Percentiles rank a stretch among this genome's conserved stretches.
phyloP scores from a whole-genome alignment of 441 rosid genomes.

The Erysimum pusillum region DNA sequence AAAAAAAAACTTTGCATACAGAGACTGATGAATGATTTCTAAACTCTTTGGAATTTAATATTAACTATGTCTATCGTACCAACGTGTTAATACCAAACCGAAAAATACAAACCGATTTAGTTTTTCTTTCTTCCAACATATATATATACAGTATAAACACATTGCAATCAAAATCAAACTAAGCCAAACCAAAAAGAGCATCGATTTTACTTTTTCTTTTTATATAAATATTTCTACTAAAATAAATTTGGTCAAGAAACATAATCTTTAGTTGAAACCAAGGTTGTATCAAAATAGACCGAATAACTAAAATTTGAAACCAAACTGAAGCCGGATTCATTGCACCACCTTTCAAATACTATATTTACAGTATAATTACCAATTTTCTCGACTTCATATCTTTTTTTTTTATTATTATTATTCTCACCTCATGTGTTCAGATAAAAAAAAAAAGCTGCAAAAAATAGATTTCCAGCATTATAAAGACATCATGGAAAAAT shows the following conservation, averaged over 20 bases:
- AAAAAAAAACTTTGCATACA: neutral
- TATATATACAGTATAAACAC: neutral
- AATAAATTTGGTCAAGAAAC: neutral
- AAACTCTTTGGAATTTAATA: neutral
- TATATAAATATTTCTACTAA: neutral
- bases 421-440: slow-evolving; percentile 31
- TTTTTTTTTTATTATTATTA: neutral
- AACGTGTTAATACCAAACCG: neutral
- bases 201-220: neutral
- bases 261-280: neutral
- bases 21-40: neutral
- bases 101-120: neutral
- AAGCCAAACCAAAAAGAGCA: neutral
- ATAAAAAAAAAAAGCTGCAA: slow-evolving; percentile 25
- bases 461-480: slow-evolving; percentile 30
- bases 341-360: slow-evolving; percentile 7
- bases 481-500: slow-evolving; percentile 21
- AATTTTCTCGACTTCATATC: slow-evolving; percentile 19
- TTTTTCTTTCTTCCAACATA: too few species aligned
- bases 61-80: neutral
- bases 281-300: slow-evolving; percentile 4
- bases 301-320: slow-evolving; percentile 14
- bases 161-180: neutral
- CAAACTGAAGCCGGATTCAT: neutral
- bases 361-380: slow-evolving; percentile 3